Percentiles rank a stretch among this genome's conserved stretches.
Conservation (phyloP, 257 asterid species). For the Penstemon eatonii region DNA sequence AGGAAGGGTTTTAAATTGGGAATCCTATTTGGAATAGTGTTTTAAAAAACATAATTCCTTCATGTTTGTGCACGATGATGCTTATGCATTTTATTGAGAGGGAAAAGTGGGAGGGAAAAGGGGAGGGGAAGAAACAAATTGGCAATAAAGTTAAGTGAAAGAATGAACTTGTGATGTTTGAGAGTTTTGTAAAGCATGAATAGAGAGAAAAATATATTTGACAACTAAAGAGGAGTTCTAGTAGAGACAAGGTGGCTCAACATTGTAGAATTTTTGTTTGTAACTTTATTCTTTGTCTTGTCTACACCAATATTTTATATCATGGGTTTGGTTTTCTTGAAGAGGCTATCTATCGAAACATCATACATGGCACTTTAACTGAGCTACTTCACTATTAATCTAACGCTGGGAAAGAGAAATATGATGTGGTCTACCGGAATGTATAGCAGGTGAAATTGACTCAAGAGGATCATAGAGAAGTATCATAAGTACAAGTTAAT, state of each 20-base stretch:
- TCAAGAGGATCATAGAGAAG: not conserved
- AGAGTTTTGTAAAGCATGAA: not conserved
- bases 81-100: not conserved
- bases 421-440: slow-evolving; percentile 7
- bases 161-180: slow-evolving; percentile 1
- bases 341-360: not conserved
- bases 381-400: slow-evolving; percentile 1
- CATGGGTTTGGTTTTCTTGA: slow-evolving; percentile 5
- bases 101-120: not conserved
- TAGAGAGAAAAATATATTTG: not conserved
- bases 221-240: not conserved
- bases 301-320: not conserved
- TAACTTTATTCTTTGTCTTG: not conserved
- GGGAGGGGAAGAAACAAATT: not conserved
- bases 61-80: not conserved
- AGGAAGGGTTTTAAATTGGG: not conserved
- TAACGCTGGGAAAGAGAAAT: slow-evolving; percentile 2
- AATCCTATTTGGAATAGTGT: too few species aligned
- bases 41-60: not conserved
- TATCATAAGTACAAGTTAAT: not conserved
- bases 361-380: not conserved
- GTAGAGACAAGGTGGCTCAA: not conserved
- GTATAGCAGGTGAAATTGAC: not conserved
- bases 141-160: not conserved
- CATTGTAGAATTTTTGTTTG: not conserved